Evolutionary conservation across 352 stramenopile genomes (phyloP).

Genomic region (Blastocystis sp.): DNA sequence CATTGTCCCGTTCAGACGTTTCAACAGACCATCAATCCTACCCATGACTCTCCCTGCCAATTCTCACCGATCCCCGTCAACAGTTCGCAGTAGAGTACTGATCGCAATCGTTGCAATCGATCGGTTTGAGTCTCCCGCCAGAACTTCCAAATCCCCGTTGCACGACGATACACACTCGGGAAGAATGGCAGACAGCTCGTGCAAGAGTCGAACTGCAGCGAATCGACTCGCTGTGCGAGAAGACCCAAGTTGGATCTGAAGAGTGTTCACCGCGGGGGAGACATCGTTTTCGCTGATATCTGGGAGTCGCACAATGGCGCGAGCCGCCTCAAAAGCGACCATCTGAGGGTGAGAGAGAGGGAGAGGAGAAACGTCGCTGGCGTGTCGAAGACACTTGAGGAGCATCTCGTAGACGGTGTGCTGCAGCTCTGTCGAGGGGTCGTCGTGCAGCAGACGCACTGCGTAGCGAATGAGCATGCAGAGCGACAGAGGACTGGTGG

Average conservation of each 20-base stretch:
- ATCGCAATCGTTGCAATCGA: conserved; percentile 96
- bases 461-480: conserved; percentile 96
- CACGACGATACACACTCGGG: conserved; percentile 90
- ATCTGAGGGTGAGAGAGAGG: conserved; percentile 80
- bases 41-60: conserved; percentile 87
- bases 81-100: conserved; percentile 96
- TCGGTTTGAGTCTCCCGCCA: conserved; percentile 92
- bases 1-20: conserved; percentile 96
- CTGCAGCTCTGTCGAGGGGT: conserved; percentile 65
- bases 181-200: conserved; percentile 80
- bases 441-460: conserved; percentile 77
- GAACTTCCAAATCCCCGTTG: conserved; percentile 94
- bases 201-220: conserved; percentile 89
- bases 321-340: conserved; percentile 97
- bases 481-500: conserved; percentile 76
- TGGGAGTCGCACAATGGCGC: conserved; percentile 87
- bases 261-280: conserved; percentile 88
- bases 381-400: conserved; percentile 90
- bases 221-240: conserved; percentile 90
- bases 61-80: not conserved
- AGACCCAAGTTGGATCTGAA: conserved; percentile 87
- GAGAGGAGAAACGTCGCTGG: conserved; percentile 70
- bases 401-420: conserved; percentile 77
- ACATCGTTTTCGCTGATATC: conserved; percentile 87
- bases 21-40: conserved; percentile 68